Percentiles rank a stretch among this genome's conserved stretches.
Evolutionary conservation across 2,329 filamentous ascomycete species (phyloP).

Genomic region (Hymenoscyphus fraxineus): DNA sequence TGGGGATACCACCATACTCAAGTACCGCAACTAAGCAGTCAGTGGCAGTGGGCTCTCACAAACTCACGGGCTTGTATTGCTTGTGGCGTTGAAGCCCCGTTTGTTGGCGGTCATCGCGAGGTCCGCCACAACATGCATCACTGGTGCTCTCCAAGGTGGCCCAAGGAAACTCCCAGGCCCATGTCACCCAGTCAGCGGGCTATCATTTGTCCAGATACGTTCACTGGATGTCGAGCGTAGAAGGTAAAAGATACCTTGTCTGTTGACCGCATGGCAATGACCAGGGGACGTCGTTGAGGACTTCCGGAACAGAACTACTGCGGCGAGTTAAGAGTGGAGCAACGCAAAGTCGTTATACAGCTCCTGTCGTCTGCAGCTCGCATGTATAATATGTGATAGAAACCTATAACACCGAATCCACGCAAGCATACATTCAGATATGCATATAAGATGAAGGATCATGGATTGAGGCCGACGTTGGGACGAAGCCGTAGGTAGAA

Average conservation of each 20-base stretch:
- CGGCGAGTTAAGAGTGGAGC: not conserved
- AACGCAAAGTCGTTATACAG: not conserved
- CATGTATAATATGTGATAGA: slow-evolving; percentile 15
- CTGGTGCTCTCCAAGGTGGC: slow-evolving; percentile 5
- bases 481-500: slow-evolving; percentile 18
- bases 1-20: slow-evolving; percentile 3
- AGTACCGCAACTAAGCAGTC: slow-evolving; percentile 20
- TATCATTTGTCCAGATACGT: slow-evolving; percentile 26
- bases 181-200: slow-evolving; percentile 15
- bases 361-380: slow-evolving; percentile 13
- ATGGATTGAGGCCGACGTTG: not conserved
- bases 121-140: slow-evolving; percentile 2
- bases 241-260: not conserved
- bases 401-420: slow-evolving; percentile 26
- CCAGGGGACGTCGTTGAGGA: not conserved
- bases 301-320: not conserved
- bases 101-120: slow-evolving; percentile 11
- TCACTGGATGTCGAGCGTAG: slow-evolving; percentile 7
- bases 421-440: slow-evolving; percentile 23
- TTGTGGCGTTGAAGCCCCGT: slow-evolving; percentile 21
- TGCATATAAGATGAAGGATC: slow-evolving; percentile 19
- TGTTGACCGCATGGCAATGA: slow-evolving; percentile 13
- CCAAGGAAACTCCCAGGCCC: not conserved
- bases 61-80: slow-evolving; percentile 7
- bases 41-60: slow-evolving; percentile 16